Evolutionary conservation across 805 yeast species (phyloP), one percentile per base, ranked within the genome.

Genomic region (Blastobotrys americana): DNA sequence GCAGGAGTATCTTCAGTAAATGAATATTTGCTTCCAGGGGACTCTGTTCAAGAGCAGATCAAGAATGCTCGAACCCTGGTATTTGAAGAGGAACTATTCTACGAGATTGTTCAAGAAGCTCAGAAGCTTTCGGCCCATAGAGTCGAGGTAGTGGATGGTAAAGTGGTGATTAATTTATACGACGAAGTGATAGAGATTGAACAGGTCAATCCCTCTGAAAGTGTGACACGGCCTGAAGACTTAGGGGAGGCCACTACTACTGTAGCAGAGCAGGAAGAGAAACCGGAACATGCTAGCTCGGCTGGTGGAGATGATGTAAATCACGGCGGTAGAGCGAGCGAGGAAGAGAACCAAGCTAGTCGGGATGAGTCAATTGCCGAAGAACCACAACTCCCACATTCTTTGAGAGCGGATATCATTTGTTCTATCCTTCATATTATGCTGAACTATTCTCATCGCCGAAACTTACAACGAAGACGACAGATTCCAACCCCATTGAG

Each of bases 51-150:
- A 40, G 74, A 73, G 19, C 80, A 77, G 54, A 77, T 90, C 21
- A 71, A 74, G 31, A 75, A 67, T 41, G 88, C 94, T 0, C 72
- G 96, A 39, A 80, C 74, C 50, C 76, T 77, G 47, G 69, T 89
- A 5, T 90, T 90, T 65, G 97, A 90, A 58, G 93, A 85, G 56
- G 97, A 90, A 61, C 69, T 90, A 44, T 86, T 86, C 66, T 78
- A 76, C 61, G 88, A 82, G 54, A 64, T 90, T 44, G 71, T 80
- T 19, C 76, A 80, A 50, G 98, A 90, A 62, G 86, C 95, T 1
- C 73, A 81, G 23, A 59, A 71, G 4, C 66, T 90, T 46, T 73
- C 81, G 6, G 77, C 87, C 16, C 77, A 80, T 52, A 81, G 83
- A 44, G 90, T 86, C 3, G 70, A 80, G 15, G 78, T 83, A 23